Conservation (phyloP, 2,329 filamentous ascomycete species). For the Calonectria hawksworthii region DNA sequence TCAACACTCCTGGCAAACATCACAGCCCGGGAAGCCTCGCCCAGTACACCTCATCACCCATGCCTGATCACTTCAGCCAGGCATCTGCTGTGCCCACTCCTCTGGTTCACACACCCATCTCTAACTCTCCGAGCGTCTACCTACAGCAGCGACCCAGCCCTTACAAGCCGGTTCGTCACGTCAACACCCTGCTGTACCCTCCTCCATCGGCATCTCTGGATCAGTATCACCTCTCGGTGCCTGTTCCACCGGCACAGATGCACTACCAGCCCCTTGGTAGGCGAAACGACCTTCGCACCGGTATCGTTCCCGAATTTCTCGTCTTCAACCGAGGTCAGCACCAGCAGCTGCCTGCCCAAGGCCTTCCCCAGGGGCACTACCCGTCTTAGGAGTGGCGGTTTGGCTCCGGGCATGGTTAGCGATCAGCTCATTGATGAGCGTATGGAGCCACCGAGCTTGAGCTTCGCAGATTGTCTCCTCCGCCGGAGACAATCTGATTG, state of each 20-base stretch:
- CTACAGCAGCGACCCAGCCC: conserved; percentile 91
- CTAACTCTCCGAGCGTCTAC: conserved; percentile 89
- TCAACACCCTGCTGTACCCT: conserved; percentile 92
- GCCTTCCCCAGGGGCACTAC: conserved; percentile 50
- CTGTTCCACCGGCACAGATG: conserved; percentile 79
- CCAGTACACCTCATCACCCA: conserved; percentile 72
- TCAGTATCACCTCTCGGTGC: conserved; percentile 73
- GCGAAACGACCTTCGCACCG: conserved; percentile 75
- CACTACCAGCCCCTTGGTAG: conserved; percentile 85
- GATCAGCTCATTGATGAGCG: neutral
- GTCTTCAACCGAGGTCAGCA: conserved; percentile 52
- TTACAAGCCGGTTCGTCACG: conserved; percentile 89
- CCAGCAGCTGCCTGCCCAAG: conserved; percentile 43
- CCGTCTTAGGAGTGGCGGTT: conserved; percentile 51
- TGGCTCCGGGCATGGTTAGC: conserved; percentile 20
- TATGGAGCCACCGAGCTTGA: conserved; percentile 16
- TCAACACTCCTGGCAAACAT: conserved; percentile 66
- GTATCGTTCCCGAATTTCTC: conserved; percentile 77
- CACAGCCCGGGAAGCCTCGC: conserved; percentile 65
- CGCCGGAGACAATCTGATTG: conserved; percentile 12
- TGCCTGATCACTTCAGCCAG: conserved; percentile 73
- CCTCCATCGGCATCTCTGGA: conserved; percentile 85
- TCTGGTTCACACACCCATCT: conserved; percentile 71
- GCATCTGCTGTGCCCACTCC: conserved; percentile 71
- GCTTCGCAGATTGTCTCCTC: conserved; percentile 14